A percentile compares a stretch with the other conserved stretches of the same genome.
Evolutionary conservation across 164 flowering plant species (phyloP).

Genomic region (Aristolochia fimbriata): DNA sequence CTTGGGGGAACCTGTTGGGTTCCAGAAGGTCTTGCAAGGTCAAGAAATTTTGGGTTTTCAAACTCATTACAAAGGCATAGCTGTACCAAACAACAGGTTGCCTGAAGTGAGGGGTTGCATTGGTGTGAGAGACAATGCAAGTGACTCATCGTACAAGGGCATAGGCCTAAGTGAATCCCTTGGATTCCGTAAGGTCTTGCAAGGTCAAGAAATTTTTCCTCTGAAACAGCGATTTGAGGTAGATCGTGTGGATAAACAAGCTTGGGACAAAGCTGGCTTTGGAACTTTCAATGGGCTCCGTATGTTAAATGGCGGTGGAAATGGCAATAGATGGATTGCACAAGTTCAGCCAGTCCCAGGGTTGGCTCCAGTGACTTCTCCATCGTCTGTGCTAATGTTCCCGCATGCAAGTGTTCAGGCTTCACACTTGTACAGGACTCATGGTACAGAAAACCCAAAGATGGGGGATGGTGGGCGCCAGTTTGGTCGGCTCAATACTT

Average conservation of each 20-base stretch:
- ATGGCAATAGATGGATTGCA: conserved; percentile 17
- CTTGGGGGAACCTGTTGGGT: conserved; percentile 71
- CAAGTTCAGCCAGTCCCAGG: conserved; percentile 18
- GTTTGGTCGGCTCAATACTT: conserved; percentile 8
- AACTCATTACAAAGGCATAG: conserved; percentile 28
- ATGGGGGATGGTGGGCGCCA: conserved; percentile 8
- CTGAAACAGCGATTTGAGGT: conserved; percentile 25
- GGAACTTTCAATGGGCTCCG: conserved; percentile 29
- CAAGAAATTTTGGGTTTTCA: conserved; percentile 74
- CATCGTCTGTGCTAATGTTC: conserved; percentile 66
- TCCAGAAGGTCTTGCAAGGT: conserved; percentile 99
- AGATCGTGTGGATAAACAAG: conserved; percentile 14
- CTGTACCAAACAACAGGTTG: conserved; percentile 26
- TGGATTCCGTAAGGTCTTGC: conserved; percentile 92
- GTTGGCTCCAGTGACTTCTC: conserved; percentile 44
- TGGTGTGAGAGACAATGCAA: conserved; percentile 19
- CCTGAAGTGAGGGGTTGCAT: conserved; percentile 29
- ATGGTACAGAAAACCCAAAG: conserved; percentile 12
- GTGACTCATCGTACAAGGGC: conserved; percentile 25
- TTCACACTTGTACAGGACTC: conserved; percentile 9
- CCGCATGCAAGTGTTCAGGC: conserved; percentile 37
- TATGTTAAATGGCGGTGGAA: conserved; percentile 18
- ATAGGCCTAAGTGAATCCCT: conserved; percentile 53
- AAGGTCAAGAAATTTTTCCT: conserved; percentile 89
- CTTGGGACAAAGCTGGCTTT: conserved; percentile 21